These are phyloP conservation scores for Corymbia citriodora DNA, from an alignment of 441 rosid genomes.

Conservation along the genomic window DNA sequence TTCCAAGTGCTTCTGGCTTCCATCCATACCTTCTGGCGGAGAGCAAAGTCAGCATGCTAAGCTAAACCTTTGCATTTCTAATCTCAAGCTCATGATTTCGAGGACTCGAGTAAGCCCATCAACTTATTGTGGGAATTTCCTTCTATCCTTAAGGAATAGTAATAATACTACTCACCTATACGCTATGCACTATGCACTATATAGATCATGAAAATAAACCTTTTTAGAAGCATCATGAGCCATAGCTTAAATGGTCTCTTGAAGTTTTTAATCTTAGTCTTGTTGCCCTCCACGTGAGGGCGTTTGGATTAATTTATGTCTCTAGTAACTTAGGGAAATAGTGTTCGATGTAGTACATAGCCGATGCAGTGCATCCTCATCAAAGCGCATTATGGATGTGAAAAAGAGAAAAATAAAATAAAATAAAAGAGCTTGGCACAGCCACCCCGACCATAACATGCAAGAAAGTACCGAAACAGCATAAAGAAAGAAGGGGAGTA, in stretches of 20 bases:
- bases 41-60: not conserved
- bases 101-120: not conserved
- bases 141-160: not conserved
- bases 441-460: not conserved
- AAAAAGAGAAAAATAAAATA: too few species aligned
- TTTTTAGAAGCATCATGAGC: not conserved
- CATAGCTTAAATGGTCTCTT: not conserved
- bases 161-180: not conserved
- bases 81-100: not conserved
- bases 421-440: not conserved
- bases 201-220: rapidly evolving
- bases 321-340: not conserved
- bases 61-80: not conserved
- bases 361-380: not conserved
- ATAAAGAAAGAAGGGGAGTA: too few species aligned
- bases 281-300: rapidly evolving
- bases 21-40: not conserved
- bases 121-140: not conserved
- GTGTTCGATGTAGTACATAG: too few species aligned
- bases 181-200: not conserved
- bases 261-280: not conserved
- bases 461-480: not conserved
- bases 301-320: not conserved
- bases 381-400: not conserved
- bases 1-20: rapidly evolving